Percentiles rank a stretch among this genome's conserved stretches.
phyloP scores from a whole-genome alignment of 768 basidiomycete genomes.

The Lactarius indigo region DNA sequence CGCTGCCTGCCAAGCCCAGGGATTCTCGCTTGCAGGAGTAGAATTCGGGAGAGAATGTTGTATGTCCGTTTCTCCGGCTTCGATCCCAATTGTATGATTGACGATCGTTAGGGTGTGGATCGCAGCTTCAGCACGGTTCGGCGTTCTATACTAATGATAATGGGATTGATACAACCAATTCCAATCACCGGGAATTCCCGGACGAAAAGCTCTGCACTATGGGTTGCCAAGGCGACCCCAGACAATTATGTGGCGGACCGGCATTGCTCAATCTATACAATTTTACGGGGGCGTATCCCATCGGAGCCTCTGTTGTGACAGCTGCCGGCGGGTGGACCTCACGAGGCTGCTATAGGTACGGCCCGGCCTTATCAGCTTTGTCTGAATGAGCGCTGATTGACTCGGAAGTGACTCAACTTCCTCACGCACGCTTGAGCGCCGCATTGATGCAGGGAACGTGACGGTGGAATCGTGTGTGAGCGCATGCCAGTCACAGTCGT shows the following conservation, averaged over 20 bases:
- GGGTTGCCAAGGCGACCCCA: not conserved
- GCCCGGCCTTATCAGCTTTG: not conserved
- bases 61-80: not conserved
- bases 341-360: not conserved
- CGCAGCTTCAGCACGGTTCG: not conserved
- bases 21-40: not conserved
- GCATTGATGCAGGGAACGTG: constrained; percentile 4
- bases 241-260: not conserved
- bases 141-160: not conserved
- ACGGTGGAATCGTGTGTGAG: constrained; percentile 7
- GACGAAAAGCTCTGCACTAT: not conserved
- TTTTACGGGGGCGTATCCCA: not conserved
- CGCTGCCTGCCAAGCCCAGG: not conserved
- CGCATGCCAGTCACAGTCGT: not conserved
- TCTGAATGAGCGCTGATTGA: not conserved
- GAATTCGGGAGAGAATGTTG: not conserved
- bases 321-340: not conserved
- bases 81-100: not conserved
- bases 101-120: not conserved
- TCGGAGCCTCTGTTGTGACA: not conserved
- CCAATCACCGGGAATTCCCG: not conserved
- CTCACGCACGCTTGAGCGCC: constrained; percentile 3
- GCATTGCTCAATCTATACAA: not conserved
- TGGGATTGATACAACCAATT: not conserved
- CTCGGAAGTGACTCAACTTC: not conserved